Evolutionary conservation across 1,284 basidiomycete species (phyloP).

Genomic region (Fomitopsis pinicola): DNA sequence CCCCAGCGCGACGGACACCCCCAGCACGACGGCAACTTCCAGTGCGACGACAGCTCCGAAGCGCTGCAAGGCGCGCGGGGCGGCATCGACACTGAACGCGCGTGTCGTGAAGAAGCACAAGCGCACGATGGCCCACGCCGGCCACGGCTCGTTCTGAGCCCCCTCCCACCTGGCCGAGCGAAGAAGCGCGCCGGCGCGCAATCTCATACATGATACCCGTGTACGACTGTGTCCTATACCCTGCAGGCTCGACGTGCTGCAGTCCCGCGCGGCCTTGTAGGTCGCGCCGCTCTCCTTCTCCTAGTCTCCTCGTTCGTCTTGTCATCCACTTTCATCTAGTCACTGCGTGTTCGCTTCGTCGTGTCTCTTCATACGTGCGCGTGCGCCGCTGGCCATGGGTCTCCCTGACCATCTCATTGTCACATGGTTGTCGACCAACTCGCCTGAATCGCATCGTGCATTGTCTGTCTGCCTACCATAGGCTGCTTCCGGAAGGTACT

Average conservation of each 20-base stretch:
- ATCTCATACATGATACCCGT: neutral
- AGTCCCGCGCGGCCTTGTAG: conserved; percentile 2
- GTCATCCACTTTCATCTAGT: neutral
- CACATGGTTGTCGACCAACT: neutral
- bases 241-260: conserved; percentile 6
- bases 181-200: neutral
- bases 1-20: no score
- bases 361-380: neutral
- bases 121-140: conserved; percentile 2
- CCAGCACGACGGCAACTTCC: no score
- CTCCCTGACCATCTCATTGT: neutral
- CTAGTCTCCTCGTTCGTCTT: neutral
- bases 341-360: neutral
- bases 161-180: neutral
- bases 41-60: no score
- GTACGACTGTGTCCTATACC: conserved; percentile 1
- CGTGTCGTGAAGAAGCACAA: conserved; percentile 1
- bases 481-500: no score
- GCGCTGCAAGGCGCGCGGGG: neutral
- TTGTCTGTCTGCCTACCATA: no score
- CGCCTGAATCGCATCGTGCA: neutral
- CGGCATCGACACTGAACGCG: neutral
- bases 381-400: neutral
- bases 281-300: neutral
- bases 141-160: neutral